These are phyloP conservation scores for Arthrobotrys sphaeroides DNA, from an alignment of 2,329 filamentous ascomycete genomes.

Conservation along the genomic window DNA sequence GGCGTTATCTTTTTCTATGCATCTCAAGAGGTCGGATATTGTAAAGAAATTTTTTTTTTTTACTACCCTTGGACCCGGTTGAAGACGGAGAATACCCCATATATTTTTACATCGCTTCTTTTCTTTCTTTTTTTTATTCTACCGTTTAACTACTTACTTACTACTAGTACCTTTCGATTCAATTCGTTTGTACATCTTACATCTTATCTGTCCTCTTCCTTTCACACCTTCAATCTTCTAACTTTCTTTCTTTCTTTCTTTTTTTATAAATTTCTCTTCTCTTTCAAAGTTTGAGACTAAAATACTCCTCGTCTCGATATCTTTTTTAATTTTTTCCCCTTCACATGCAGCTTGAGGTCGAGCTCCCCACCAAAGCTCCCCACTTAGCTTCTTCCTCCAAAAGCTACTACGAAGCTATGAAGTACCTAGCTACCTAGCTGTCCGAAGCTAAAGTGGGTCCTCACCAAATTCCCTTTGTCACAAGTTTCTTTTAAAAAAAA, in stretches of 20 bases:
- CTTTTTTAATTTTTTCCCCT: not conserved
- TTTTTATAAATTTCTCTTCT: not conserved
- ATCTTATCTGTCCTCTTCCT: not conserved
- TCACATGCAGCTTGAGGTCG: not conserved
- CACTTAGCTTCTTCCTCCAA: too few species aligned
- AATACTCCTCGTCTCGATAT: not conserved
- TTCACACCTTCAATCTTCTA: not conserved
- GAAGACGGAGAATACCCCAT: constrained; percentile 21
- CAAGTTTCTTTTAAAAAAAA: not conserved
- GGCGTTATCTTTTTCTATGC: constrained; percentile 1
- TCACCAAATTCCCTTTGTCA: not conserved
- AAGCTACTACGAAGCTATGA: too few species aligned
- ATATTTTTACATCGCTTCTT: not conserved
- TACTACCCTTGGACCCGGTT: not conserved
- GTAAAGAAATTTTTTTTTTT: not conserved
- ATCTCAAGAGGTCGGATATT: not conserved
- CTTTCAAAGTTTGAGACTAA: not conserved
- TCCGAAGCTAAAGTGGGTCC: not conserved
- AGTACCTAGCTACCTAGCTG: not conserved
- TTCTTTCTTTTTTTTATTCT: not conserved
- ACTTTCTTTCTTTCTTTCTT: not conserved
- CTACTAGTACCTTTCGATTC: not conserved
- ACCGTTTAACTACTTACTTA: not conserved
- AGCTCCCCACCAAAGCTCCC: not conserved
- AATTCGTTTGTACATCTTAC: constrained; percentile 8